Evolutionary conservation across 345 rosid genomes (phyloP), one percentile per base, ranked within the genome.

Genomic region (Microthlaspi erraticum): DNA sequence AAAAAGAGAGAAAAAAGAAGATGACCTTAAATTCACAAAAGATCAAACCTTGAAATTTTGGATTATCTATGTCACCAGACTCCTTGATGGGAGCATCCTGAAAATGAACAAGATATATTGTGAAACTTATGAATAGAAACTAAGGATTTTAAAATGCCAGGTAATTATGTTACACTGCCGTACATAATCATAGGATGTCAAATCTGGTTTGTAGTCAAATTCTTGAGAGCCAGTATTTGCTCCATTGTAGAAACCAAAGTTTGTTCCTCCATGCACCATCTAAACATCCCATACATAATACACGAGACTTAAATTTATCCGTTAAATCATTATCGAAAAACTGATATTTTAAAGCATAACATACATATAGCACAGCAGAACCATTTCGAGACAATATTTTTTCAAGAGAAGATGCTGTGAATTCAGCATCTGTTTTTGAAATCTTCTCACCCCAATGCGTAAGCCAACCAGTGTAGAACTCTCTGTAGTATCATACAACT

Each of bases 251-350:
- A 93, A 93, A 62, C 98, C 98, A 77, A 91, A 93, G 83, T 93
- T 93, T 48, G 97, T 87, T 71, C 98, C 98, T 64, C 98, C 98
- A 70, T 93, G 98, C 54, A 88, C 98, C 98, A 93, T 91, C 98
- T 93, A 78, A 79, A 76, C 48, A 68, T 61, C 69, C 37, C 57
- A 68, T 36, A 60, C 58, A 46, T 31, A 5, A 68, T 36, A 60
- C 58, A 46, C 37, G 8, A 61, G 5, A 44, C n/a, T 68, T 52
- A 54, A 1, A 0, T 2, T 26, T 8, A 66, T 33, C 10, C 10
- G 23, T 58, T 54, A 54, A 64, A 48, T 56, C 17, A 48, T 37
- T 43, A 34, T 44, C 43, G 23, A 43, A 48, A 39, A 58, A 33
- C 9, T 13, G 55, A 74, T 39, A 70, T 20, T 8, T 20, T 26